Base-by-base conservation (phyloP, 1,284 basidiomycete genomes). In the Ustilago vetiveriae region DNA sequence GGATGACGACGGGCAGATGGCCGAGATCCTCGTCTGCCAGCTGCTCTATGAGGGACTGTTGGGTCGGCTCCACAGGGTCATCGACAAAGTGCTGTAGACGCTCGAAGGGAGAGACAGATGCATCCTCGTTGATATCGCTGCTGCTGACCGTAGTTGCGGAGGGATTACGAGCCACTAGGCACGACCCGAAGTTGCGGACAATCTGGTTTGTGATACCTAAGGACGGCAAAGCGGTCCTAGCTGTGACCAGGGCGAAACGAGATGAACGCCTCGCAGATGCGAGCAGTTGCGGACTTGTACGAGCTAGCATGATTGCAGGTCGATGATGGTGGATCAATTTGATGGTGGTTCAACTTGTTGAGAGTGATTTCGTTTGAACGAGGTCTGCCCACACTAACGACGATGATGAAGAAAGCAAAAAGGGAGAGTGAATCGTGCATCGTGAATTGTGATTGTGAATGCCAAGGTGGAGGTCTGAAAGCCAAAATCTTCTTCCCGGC, bases 401-500 rank as follows among this genome's bases (percentile, higher is more conserved):
- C 22, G 23, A 29, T 26, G 35, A 14, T 33, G 23, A 37, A 24
- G 6, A 19, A 41, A 27, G 29, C 32, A 45, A 45, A 27, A 37
- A 30, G 36, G 9, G 17, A 7, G 8, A 37, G 36, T 6, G 17
- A 9, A 13, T 29, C 27, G 13, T 13, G 27, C 6, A 13, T 29
- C 27, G 27, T 26, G 29, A 16, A 36, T 27, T 9, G 23, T 17
- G 47, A 30, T 27, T 23, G 47, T 27, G 38, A 40, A 16, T 13
- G 23, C 17, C 23, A 19, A 19, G 16, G 46, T 44, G 23, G 29
- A 40, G 17, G 36, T 1, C 3, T 10, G 10, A 37, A 19, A 21
- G 3, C n/a, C 16, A 21, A 26, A 35, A 17, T 30, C 38, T 50
- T 54, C 41, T 22, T 49, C 37, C 29, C 58, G 58, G 58, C 58